A percentile compares a stretch with the other conserved stretches of the same genome.
Conservation (phyloP, 495 filamentous ascomycete species). For the Talaromyces thailandensis region DNA sequence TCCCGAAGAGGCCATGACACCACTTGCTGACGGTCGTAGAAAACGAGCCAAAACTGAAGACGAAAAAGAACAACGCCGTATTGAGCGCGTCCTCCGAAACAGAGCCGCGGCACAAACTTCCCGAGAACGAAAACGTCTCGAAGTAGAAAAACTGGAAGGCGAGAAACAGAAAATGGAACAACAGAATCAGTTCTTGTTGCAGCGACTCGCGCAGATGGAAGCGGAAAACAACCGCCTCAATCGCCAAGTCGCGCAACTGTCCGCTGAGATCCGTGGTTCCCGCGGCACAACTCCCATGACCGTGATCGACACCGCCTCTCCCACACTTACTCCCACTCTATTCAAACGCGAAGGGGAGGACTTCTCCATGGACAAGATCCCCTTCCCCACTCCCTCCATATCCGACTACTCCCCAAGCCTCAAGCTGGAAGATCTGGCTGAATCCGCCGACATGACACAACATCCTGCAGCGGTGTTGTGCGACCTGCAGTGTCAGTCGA, state of each 20-base stretch:
- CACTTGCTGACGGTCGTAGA: slow-evolving; percentile 29
- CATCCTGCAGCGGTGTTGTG: slow-evolving; percentile 99
- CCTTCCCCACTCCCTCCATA: slow-evolving; percentile 39
- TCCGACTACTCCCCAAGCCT: slow-evolving; percentile 42
- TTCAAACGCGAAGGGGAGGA: slow-evolving; percentile 52
- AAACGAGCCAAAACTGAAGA: slow-evolving; percentile 99
- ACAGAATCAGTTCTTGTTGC: slow-evolving; percentile 63
- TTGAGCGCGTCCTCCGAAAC: slow-evolving; percentile 94
- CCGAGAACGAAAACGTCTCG: slow-evolving; percentile 86
- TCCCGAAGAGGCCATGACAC: not conserved
- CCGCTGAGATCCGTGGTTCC: slow-evolving; percentile 48
- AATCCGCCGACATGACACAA: slow-evolving; percentile 92
- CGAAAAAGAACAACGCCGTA: slow-evolving; percentile 95
- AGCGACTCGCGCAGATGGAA: slow-evolving; percentile 52
- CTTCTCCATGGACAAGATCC: slow-evolving; percentile 36
- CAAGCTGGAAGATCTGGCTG: slow-evolving; percentile 45
- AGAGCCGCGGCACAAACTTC: slow-evolving; percentile 94
- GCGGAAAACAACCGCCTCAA: slow-evolving; percentile 55
- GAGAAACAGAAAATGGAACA: slow-evolving; percentile 58
- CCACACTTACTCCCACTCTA: slow-evolving; percentile 36
- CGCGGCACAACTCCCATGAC: slow-evolving; percentile 33
- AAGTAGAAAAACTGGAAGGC: slow-evolving; percentile 81
- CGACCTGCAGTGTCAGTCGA: slow-evolving; percentile 99
- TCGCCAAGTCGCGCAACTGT: slow-evolving; percentile 56
- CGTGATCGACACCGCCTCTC: slow-evolving; percentile 29